Base-by-base conservation (phyloP, 1,284 basidiomycete genomes). In the Lentinula novae-zelandiae region DNA sequence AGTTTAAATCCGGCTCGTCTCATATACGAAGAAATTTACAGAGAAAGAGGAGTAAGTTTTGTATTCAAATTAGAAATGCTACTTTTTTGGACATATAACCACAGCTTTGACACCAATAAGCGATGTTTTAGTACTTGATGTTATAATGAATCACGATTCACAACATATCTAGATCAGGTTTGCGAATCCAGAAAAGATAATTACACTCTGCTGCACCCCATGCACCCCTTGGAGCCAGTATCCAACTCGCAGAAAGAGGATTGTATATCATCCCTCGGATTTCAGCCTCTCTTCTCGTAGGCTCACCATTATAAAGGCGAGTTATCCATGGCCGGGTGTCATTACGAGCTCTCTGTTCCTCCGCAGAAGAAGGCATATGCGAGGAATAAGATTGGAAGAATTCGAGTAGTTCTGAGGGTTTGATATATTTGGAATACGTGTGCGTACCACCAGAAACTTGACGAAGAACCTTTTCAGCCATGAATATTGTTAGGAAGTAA, bases 401-500 rank as follows among this genome's bases (percentile, higher is more conserved):
- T 8, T 81, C 81, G 39, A 91, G 76, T n/a, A 99, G 82, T 72
- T 99, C 96, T 0, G 82, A 78, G 1, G 96, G 94, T 66, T 93
- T 92, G 70, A 99, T 81, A 73, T 86, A 99, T 75, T 99, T 98
- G 44, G 82, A 79, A 71, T 93, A 91, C 0, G 93, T 95, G 73
- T 99, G 97, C 4, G 97, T 99, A 2, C 96, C 96, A 0, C 83
- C 84, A 0, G 91, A 82, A 56, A 99, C 97, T 66, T 94, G 82
- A 0, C 90, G 82, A 13, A 97, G 78, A 57, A 95, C 71, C 53
- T 92, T 78, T 75, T 99, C 96, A 3, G 96, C 96, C 53, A 95
- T 77, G 62, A 96, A 82, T 69, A 99, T 96, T 10, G 95, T 96
- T 33, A 98, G 80, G 63, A 95, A 79, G 72, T 94, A 94, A 5